Evolutionary conservation across 2,329 filamentous ascomycete genomes (phyloP), one percentile per base, ranked within the genome.

Genomic region (Colletotrichum kahawae): DNA sequence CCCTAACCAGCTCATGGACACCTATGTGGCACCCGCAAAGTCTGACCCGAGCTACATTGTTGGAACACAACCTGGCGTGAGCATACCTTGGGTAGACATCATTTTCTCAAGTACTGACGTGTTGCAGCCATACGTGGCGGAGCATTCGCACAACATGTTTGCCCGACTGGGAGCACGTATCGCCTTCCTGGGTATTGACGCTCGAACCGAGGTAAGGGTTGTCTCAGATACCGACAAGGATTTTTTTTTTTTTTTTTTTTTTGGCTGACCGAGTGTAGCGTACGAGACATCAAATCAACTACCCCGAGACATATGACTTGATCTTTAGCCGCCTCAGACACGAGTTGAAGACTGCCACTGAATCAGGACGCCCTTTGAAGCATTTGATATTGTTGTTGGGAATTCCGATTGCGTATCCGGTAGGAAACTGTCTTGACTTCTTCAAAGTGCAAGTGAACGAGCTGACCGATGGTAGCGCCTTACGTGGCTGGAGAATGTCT

Each of bases 401-500:
- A 67, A 95, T 98, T 67, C 95, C 95, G 4, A 94, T 97, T 81
- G 95, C 95, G 2, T 97, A 96, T 82, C 95, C 95, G 76, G 91
- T 93, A 85, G 81, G 90, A 81, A 90, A 77, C 89, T 88, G 2
- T 27, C 7, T 29, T 38, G 13, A 24, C 10, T n/a, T 57, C 5
- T 9, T 56, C 18, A 18, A n/a, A 29, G 18, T 10, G 5, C n/a
- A 1, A 24, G 74, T 76, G 78, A 51, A 70, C 38, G 16, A 73
- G 34, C 21, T 77, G 43, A 73, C 54, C 77, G 16, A 5, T n/a
- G 48, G 8, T 77, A 92, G 89, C 95, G 96, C 79, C 89, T 98
- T 69, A 97, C 96, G n/a, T 98, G 96, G 96, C 89, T 98, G 6
- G 96, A 98, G 83, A 98, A 98, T 81, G 94, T 98, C 73, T 91